Evolutionary conservation across 306 rosid species (phyloP), one percentile per base, ranked within the genome.

Genomic region (Gleditsia sinensis): DNA sequence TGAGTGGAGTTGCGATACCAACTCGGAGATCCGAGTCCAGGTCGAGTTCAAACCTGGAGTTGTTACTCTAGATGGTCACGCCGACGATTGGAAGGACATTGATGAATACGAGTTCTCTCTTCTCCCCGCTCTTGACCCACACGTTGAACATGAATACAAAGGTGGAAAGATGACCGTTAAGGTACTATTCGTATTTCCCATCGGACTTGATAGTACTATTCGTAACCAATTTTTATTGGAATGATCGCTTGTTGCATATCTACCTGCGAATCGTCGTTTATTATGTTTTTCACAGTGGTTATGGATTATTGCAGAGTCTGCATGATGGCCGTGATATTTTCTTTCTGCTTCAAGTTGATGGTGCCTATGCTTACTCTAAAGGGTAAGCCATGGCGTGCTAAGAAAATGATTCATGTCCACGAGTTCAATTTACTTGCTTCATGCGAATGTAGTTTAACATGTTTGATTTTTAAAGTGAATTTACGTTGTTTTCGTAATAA

Each of bases 81-180:
- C 91, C 40, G 98, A 94, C 30, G 98, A 94, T 72, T 94, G 98
- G 98, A 81, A 85, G 78, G 89, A 81, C 82, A 82, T 88, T 81
- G 97, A 86, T 76, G 97, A 86, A 9, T 91, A 81, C 37, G 88
- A 87, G 71, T 91, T 94, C 71, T 48, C 97, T 73, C 98, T 94
- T 69, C 90, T 83, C 56, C 96, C 90, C 8, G 98, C 98, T 20
- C 88, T 91, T 17, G 97, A 91, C 63, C 97, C 97, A 2, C 86
- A 94, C 62, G 84, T 78, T 12, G 98, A 94, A 5, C 28, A 84
- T 17, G 91, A 89, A 78, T 94, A 89, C 78, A 75, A 76, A 74
- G 90, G 80, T 17, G 98, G 98, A 78, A 91, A 81, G 40, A 84
- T 91, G 93, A 85, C 80, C 72, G 82, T 94, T 71, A 91, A 94